Evolutionary conservation across 305 asterid genomes (phyloP).

Genomic region (Salvia sclarea): DNA sequence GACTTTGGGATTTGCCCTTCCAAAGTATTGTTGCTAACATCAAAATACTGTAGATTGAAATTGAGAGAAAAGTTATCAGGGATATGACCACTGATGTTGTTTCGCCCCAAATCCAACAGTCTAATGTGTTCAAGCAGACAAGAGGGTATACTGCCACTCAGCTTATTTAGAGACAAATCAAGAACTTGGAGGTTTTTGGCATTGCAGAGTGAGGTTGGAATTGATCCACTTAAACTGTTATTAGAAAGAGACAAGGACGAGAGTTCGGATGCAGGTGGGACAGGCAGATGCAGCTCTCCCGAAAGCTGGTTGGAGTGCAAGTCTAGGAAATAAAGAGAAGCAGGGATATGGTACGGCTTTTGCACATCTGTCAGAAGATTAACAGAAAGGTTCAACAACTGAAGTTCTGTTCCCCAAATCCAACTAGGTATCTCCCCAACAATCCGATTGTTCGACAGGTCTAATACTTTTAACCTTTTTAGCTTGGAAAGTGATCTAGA

Average conservation of each 20-base stretch:
- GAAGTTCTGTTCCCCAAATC: conserved; percentile 14
- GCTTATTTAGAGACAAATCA: conserved; percentile 42
- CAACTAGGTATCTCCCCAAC: conserved; percentile 2
- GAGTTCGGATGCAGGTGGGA: too few relatives aligned
- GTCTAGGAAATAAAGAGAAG: not conserved
- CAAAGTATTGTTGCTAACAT: conserved; percentile 34
- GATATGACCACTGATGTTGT: conserved; percentile 38
- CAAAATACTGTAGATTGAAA: conserved; percentile 32
- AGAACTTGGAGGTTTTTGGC: conserved; percentile 35
- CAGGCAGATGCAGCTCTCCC: too few relatives aligned
- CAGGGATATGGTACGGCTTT: not conserved
- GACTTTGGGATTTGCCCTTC: conserved; percentile 38
- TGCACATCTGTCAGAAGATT: not conserved
- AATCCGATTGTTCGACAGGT: conserved; percentile 33
- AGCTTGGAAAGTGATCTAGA: not conserved
- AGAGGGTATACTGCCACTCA: conserved; percentile 37
- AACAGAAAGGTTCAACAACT: not conserved
- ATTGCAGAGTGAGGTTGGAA: conserved; percentile 44
- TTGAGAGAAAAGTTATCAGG: conserved; percentile 21
- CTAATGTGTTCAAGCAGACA: conserved; percentile 32
- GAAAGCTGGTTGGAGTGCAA: not conserved
- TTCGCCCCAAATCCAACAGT: conserved; percentile 36
- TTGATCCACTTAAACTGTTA: conserved; percentile 32
- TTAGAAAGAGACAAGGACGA: conserved; percentile 31
- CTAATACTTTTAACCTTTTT: not conserved